Evolutionary conservation across 2,329 filamentous ascomycete genomes (phyloP), one percentile per base, ranked within the genome.

Genomic region (Fusarium sp.): DNA sequence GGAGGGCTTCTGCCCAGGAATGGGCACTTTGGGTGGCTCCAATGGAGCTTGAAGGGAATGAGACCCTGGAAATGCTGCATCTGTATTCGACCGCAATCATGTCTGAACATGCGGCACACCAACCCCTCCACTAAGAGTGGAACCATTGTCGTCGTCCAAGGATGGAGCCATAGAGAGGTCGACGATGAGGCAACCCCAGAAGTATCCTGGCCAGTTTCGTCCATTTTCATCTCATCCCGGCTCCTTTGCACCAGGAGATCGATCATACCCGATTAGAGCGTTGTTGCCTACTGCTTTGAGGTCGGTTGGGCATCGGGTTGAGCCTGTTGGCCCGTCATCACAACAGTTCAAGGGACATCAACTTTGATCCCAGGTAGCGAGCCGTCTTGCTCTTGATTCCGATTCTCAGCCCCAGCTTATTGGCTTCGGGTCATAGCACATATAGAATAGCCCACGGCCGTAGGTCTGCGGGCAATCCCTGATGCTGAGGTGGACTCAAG

Each of bases 101-200:
- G 65, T 76, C 71, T 75, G 68, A 66, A 69, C 68, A 75, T 75
- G 72, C 74, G 58, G 69, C 72, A 78, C 69, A 67, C 70, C 63
- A 75, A 70, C 69, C 74, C 71, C 77, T 78, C 77, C 77, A 79
- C 76, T 75, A 71, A 32, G 62, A 69, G 77, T 78, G 77, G 77
- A 76, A 79, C 77, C 73, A 63, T 63, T 71, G 71, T 61, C 67
- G 59, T 79, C 63, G 66, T 70, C 65, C 63, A 71, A 71, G 63
- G 64, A 76, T 78, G 70, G 76, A 73, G 60, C 67, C 71, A 67
- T 77, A 67, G 67, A 71, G 69, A 66, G 69, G 69, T 69, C 54
- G 66, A 50, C 56, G 45, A 74, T 62, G 63, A 70, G 69, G 63
- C 69, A 69, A 68, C 63, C 68, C 37, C 27, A 52, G 45, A 68